Evolutionary conservation across 306 rosid genomes (phyloP).

Genomic region (Cucurbita ficifolia): DNA sequence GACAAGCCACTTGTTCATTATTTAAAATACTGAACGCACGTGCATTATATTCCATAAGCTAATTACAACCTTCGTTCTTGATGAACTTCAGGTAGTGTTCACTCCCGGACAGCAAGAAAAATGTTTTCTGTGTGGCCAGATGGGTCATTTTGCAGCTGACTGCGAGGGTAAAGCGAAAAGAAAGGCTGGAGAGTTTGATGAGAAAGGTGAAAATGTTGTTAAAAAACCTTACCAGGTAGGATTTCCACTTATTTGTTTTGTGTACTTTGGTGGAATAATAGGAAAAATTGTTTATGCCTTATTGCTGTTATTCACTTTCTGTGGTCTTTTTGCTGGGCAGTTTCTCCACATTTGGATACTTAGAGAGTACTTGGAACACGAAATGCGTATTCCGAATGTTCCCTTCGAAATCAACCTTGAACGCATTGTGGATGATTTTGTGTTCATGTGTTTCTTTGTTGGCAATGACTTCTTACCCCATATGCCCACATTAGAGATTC

Average conservation of each 20-base stretch:
- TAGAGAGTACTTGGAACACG: slow-evolving; percentile 84
- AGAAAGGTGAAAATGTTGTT: slow-evolving; percentile 46
- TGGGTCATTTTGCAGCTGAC: slow-evolving; percentile 84
- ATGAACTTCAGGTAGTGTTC: slow-evolving; percentile 58
- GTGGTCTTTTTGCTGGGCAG: slow-evolving; percentile 22
- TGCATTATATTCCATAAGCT: neutral
- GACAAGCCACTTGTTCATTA: neutral
- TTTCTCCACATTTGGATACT: slow-evolving; percentile 90
- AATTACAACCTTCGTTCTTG: neutral
- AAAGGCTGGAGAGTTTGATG: slow-evolving; percentile 79
- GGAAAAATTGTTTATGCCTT: neutral
- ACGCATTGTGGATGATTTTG: slow-evolving; percentile 85
- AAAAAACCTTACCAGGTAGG: slow-evolving; percentile 90
- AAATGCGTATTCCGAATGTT: slow-evolving; percentile 56
- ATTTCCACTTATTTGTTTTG: neutral
- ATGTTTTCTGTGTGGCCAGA: slow-evolving; percentile 86
- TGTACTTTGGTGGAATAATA: neutral
- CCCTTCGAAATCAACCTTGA: slow-evolving; percentile 69
- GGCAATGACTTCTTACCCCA: slow-evolving; percentile 98
- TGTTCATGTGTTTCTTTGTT: slow-evolving; percentile 88
- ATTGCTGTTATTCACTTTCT: slow-evolving; percentile 1
- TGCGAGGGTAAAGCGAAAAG: slow-evolving; percentile 85
- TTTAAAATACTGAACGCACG: slow-evolving; percentile 1
- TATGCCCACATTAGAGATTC: slow-evolving; percentile 94
- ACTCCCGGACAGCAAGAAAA: slow-evolving; percentile 89